Conservation (phyloP, 2,329 filamentous ascomycete genomes). For the Aspergillus caelatus region DNA sequence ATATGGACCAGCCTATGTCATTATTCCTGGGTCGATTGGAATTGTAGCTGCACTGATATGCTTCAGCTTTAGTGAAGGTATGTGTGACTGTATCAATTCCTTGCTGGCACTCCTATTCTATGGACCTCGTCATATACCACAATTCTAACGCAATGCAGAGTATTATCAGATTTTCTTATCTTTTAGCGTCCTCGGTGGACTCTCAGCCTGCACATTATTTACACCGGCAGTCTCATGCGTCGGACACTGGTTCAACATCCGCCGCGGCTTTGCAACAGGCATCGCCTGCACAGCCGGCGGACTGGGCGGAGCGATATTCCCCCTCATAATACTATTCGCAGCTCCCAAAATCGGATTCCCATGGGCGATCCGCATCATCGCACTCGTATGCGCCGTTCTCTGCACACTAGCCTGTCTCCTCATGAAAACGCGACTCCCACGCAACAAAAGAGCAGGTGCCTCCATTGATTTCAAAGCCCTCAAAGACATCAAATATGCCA, state of each 20-base stretch:
- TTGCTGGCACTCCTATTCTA: not conserved
- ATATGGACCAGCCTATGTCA: slow-evolving; percentile 15
- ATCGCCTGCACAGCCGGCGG: slow-evolving; percentile 39
- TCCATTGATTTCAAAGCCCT: slow-evolving; percentile 28
- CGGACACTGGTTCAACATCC: slow-evolving; percentile 38
- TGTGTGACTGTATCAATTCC: not conserved
- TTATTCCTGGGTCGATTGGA: slow-evolving; percentile 22
- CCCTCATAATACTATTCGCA: slow-evolving; percentile 34
- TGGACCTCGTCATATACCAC: not conserved
- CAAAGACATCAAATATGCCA: slow-evolving; percentile 25
- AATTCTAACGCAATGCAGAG: slow-evolving; percentile 25
- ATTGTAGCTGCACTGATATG: slow-evolving; percentile 19
- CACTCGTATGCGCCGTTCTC: slow-evolving; percentile 24
- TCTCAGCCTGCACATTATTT: slow-evolving; percentile 35
- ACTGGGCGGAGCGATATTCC: slow-evolving; percentile 39
- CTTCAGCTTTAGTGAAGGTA: slow-evolving; percentile 1
- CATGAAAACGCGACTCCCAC: slow-evolving; percentile 28
- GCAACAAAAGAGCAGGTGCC: slow-evolving; percentile 18
- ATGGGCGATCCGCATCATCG: slow-evolving; percentile 37
- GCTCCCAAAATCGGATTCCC: slow-evolving; percentile 34
- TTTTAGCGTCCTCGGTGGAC: slow-evolving; percentile 38
- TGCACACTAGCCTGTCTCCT: slow-evolving; percentile 25
- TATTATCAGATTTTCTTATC: slow-evolving; percentile 43
- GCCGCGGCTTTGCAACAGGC: slow-evolving; percentile 37
- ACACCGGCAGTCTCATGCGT: slow-evolving; percentile 34